A percentile compares a stretch with the other conserved stretches of the same genome.
These are phyloP conservation scores for Starmera quercuum DNA, from an alignment of 805 yeast genomes.

Conservation along the genomic window DNA sequence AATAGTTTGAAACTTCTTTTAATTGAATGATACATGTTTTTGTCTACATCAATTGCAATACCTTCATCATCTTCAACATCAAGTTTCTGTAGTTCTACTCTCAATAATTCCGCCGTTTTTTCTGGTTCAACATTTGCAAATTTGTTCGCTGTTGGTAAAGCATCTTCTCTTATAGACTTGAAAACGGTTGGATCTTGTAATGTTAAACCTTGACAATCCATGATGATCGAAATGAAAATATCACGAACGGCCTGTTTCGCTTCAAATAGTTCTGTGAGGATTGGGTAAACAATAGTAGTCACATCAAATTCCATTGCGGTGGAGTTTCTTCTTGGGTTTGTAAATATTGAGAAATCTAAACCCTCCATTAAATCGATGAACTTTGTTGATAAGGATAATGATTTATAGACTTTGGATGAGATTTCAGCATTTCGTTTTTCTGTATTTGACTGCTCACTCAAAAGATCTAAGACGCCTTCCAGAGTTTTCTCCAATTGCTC, in stretches of 20 bases:
- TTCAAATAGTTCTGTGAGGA: conserved; percentile 62
- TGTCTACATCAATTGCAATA: conserved; percentile 25
- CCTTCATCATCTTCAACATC: conserved; percentile 33
- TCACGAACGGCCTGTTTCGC: conserved; percentile 69
- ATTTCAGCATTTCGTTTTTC: conserved; percentile 44
- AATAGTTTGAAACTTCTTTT: conserved; percentile 26
- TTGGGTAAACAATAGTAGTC: conserved; percentile 23
- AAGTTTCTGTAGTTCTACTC: conserved; percentile 37
- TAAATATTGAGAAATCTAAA: conserved; percentile 51
- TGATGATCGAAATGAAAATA: conserved; percentile 44
- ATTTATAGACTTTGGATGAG: conserved; percentile 44
- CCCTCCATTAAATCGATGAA: conserved; percentile 50
- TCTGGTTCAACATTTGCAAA: conserved; percentile 32
- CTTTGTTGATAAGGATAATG: conserved; percentile 39
- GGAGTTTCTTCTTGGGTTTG: conserved; percentile 10
- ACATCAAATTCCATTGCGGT: conserved; percentile 15
- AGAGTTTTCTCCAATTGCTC: conserved; percentile 31
- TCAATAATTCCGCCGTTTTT: conserved; percentile 40
- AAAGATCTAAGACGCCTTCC: conserved; percentile 32
- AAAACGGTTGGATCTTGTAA: conserved; percentile 72
- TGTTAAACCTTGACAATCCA: conserved; percentile 65
- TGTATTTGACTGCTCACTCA: conserved; percentile 31
- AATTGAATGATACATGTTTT: conserved; percentile 22
- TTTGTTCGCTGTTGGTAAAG: conserved; percentile 23
- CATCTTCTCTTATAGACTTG: conserved; percentile 50